Evolutionary conservation across 768 basidiomycete species (phyloP).

Genomic region (Macrolepiota albuminosa): DNA sequence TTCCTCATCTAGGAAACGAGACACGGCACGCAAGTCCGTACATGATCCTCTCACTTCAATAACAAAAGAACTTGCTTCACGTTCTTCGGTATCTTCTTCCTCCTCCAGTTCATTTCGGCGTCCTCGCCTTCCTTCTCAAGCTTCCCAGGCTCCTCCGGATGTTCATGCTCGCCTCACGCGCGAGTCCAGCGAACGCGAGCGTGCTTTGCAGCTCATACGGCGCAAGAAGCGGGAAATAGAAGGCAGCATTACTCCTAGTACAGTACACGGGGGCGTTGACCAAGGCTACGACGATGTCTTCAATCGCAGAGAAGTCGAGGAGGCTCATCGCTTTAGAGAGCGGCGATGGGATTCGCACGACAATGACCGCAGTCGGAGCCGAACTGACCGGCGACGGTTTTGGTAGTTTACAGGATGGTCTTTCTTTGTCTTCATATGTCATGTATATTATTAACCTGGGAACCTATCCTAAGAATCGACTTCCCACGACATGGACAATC

Average conservation of each 20-base stretch:
- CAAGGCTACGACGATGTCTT: conserved; percentile 65
- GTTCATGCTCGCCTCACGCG: conserved; percentile 60
- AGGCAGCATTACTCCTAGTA: conserved; percentile 69
- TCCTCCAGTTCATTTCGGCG: conserved; percentile 13
- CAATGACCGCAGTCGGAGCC: conserved; percentile 14
- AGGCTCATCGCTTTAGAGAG: conserved; percentile 53
- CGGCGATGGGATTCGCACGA: conserved; percentile 26
- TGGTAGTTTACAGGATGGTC: conserved; percentile 5
- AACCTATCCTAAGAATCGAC: neutral
- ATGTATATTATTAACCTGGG: neutral
- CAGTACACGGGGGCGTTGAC: conserved; percentile 45
- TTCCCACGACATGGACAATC: neutral
- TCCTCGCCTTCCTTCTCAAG: conserved; percentile 13
- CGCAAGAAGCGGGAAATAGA: conserved; percentile 60
- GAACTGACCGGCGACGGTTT: conserved; percentile 12
- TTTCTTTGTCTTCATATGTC: neutral
- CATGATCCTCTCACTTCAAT: conserved; percentile 77
- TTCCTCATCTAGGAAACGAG: conserved; percentile 45
- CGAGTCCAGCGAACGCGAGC: conserved; percentile 70
- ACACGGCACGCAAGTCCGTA: conserved; percentile 54
- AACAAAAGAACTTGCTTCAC: conserved; percentile 54
- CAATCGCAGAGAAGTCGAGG: conserved; percentile 67
- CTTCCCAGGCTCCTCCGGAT: conserved; percentile 31
- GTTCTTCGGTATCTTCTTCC: conserved; percentile 19
- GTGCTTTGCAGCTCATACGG: conserved; percentile 67